Evolutionary conservation across 208 protist species (phyloP), one percentile per base, ranked within the genome.

Genomic region (Leishmania major): DNA sequence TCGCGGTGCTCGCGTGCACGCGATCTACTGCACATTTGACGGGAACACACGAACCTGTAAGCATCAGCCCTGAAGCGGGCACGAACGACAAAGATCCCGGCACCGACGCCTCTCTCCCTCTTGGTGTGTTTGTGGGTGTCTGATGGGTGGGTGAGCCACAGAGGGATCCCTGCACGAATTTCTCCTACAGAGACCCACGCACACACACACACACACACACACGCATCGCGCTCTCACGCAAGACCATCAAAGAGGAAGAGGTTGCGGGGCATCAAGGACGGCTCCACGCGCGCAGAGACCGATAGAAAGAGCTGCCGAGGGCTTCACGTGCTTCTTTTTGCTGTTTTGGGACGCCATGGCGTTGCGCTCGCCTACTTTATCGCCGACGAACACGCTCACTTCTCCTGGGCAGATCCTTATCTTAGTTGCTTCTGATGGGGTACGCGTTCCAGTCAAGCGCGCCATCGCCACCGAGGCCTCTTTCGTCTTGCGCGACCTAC

Each of bases 391-490:
- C 74, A 64, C 62, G 43, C 37, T 53, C 45, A 11, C 79, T 0
- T 51, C 19, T 6, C 40, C 19, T 1, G 81, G 73, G 13, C 88
- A 95, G 81, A 87, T 92, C 53, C 80, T 97, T 4, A 84, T 95
- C 35, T 78, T 97, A 10, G 91, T 95, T 55, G 91, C 89, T 49
- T 88, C 88, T 1, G 94, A 97, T 83, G 92, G 94, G 22, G 85
- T 85, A 2, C 89, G 88, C 5, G 91, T 89, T 22, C 81, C 86
- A 7, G 88, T 96, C 2, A 91, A 82, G 47, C 91, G 91, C 57
- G 84, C 92, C 77, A 90, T 92, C 71, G 94, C 92, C 31, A 95
- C 92, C 1, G 90, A 95, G 78, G 94, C 92, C 11, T 95, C 91
- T 11, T 89, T 91, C 64, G 87, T 97, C 28, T 79, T 97, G 60